Percentiles rank a stretch among this genome's conserved stretches.
Conservation (phyloP, 768 basidiomycete species). For the Tulasnella sp. region DNA sequence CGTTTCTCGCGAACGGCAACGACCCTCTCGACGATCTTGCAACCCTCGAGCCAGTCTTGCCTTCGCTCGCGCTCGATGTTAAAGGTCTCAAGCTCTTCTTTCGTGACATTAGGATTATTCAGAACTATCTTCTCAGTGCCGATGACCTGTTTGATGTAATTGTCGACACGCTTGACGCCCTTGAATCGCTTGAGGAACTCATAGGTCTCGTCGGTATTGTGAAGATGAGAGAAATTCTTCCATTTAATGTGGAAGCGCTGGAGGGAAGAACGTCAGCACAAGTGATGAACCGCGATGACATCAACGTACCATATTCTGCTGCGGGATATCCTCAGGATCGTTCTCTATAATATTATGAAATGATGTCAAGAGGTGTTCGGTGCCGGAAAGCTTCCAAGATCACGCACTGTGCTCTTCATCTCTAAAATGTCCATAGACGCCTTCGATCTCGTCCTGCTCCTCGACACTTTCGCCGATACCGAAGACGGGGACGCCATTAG, state of each 20-base stretch:
- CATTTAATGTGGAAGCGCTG: conserved; percentile 99
- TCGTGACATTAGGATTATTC: conserved; percentile 50
- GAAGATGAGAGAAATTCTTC: conserved; percentile 96
- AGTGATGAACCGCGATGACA: not conserved
- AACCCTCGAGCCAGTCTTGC: conserved; percentile 83
- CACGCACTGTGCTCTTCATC: conserved; percentile 55
- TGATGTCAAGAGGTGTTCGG: not conserved
- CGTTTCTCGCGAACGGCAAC: conserved; percentile 59
- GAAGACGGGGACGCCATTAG: not conserved
- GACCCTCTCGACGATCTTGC: conserved; percentile 84
- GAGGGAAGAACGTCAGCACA: conserved; percentile 17
- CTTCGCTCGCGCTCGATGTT: conserved; percentile 83
- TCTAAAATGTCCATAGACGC: conserved; percentile 74
- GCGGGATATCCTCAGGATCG: conserved; percentile 74
- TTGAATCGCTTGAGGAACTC: conserved; percentile 91
- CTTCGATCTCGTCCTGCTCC: conserved; percentile 74
- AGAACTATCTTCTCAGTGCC: conserved; percentile 60
- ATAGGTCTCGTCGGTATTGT: conserved; percentile 99
- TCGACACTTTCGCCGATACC: conserved; percentile 21
- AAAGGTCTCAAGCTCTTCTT: conserved; percentile 83
- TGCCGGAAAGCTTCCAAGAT: not conserved
- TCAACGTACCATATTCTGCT: conserved; percentile 65
- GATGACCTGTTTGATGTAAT: conserved; percentile 76
- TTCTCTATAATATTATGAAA: conserved; percentile 27
- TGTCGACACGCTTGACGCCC: conserved; percentile 95